Evolutionary conservation across 139 green algal genomes (phyloP).

Genomic region (Trebouxia sp.): DNA sequence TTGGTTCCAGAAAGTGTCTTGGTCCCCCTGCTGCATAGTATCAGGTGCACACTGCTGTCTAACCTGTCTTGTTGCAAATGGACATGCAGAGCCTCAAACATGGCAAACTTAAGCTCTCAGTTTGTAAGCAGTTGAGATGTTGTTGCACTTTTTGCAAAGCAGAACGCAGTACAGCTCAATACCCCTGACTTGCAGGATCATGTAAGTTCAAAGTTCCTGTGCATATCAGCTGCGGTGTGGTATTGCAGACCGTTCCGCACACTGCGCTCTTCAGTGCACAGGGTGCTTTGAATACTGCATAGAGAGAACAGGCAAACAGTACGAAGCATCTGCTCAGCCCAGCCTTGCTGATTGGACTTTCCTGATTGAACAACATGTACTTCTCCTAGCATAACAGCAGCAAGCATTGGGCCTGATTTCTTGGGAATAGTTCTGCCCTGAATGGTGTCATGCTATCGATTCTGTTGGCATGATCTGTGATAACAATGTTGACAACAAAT

Average conservation of each 20-base stretch:
- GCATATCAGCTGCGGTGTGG: too few species aligned
- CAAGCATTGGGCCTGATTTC: background rate
- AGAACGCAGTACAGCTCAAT: too few species aligned
- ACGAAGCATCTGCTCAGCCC: background rate
- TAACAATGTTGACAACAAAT: too few species aligned
- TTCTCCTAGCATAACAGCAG: background rate
- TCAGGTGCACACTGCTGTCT: background rate
- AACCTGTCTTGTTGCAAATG: background rate
- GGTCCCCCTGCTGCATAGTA: background rate
- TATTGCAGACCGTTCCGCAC: conserved; percentile 21
- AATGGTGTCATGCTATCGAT: too few species aligned
- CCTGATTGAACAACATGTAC: background rate
- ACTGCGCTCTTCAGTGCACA: conserved; percentile 5
- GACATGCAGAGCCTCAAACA: too few species aligned
- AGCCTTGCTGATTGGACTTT: background rate
- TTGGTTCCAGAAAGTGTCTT: background rate
- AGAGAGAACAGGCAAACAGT: background rate
- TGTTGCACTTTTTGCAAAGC: too few species aligned
- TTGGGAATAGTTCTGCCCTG: background rate
- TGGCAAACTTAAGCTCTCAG: too few species aligned
- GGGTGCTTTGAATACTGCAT: background rate
- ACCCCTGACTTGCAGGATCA: too few species aligned
- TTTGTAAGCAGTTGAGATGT: too few species aligned
- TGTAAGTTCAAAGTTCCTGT: too few species aligned
- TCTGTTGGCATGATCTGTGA: too few species aligned